Base-by-base conservation (phyloP, 1,139 yeast genomes). In the Candida tropicalis region DNA sequence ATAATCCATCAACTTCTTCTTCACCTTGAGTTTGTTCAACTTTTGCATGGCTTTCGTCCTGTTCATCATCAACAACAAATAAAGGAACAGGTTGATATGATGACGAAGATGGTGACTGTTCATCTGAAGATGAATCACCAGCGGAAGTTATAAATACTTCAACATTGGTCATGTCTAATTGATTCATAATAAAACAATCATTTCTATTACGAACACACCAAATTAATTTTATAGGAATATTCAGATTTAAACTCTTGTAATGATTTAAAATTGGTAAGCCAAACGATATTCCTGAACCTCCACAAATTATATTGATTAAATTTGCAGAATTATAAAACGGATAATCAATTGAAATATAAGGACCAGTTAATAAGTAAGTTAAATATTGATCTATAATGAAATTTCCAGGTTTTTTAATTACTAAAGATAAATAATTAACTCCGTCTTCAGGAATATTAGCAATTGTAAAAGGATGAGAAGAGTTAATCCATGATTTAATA, bases 281-380 rank as follows among this genome's bases (percentile, higher is more conserved):
- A 54, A 81, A 79, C 0, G 96, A 84, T 5, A 90, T 76, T 0
- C 97, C 97, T 0, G 95, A 81, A 0, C 97, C 97, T 7, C 97
- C 97, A 27, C 90, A 86, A 3, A 89, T 63, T 7, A 89, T 73
- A 8, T 75, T 60, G 0, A 83, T 78, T 41, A 78, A 72, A 33
- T 75, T 75, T 0, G 81, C 82, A 1, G 81, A 68, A 35, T 58
- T 48, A 45, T 60, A 60, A 37, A 65, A 61, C 7, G 58, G 59
- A 5, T 54, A 53, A 1, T 63, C 57, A 7, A 66, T 42, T 9
- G 71, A 51, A 1, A 63, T 57, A 43, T 53, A 67, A 2, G 73
- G 73, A 1, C 65, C 66, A 2, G 63, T 50, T 13, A 67, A 31
- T 9, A 57, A 44, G 40, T 62, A 64, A 11, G 49, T 34, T 3